A percentile compares a stretch with the other conserved stretches of the same genome.
These are phyloP conservation scores for Podaxis pistillaris DNA, from an alignment of 768 basidiomycete genomes.

Conservation along the genomic window DNA sequence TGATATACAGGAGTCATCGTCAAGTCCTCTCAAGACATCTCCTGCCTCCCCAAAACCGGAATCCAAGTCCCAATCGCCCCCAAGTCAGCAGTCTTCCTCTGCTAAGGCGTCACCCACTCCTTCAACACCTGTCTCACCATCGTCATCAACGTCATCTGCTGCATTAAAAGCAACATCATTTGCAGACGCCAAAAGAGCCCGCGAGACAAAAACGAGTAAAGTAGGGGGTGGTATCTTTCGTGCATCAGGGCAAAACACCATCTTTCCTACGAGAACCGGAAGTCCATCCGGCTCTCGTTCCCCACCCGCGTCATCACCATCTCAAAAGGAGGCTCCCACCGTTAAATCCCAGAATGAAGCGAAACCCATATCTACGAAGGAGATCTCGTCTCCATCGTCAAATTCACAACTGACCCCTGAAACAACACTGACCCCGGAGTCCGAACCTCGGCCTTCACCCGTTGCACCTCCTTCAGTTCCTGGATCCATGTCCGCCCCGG, in stretches of 20 bases:
- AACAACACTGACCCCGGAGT: too few species aligned
- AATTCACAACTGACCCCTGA: not conserved
- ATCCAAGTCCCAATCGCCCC: conserved; percentile 5
- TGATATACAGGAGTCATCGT: conserved; percentile 23
- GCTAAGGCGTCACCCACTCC: conserved; percentile 3
- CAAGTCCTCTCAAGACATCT: conserved; percentile 25
- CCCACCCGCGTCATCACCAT: not conserved
- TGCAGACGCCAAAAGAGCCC: conserved; percentile 55
- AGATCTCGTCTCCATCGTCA: not conserved
- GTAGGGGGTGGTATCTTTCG: conserved; percentile 77
- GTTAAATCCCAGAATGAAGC: not conserved
- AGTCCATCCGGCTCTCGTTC: not conserved
- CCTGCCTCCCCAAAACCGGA: not conserved
- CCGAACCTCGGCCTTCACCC: not conserved
- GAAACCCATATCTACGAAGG: not conserved
- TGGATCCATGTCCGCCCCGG: not conserved
- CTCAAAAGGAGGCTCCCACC: not conserved
- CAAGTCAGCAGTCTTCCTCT: conserved; percentile 2
- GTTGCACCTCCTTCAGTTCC: not conserved
- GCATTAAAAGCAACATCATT: conserved; percentile 39
- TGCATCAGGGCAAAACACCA: conserved; percentile 54
- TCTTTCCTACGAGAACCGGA: conserved; percentile 42
- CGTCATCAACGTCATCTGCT: not conserved
- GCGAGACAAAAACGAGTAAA: conserved; percentile 44
- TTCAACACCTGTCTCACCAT: not conserved